phyloP scores from a whole-genome alignment of 2,329 filamentous ascomycete genomes.

The Boeremia lycopersici region DNA sequence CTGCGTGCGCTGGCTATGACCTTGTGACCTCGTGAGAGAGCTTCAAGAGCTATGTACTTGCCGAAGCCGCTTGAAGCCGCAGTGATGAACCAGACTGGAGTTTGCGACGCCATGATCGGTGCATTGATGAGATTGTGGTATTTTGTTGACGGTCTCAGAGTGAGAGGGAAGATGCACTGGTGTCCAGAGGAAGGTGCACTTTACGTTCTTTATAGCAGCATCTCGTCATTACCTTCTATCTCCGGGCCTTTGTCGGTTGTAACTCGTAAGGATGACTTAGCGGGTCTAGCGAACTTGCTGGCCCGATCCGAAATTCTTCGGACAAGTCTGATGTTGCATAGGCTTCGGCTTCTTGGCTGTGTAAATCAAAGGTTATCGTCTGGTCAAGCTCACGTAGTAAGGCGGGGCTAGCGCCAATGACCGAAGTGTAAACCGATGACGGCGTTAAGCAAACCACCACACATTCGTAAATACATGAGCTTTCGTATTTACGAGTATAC shows the following conservation, averaged over 20 bases:
- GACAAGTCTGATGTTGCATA: background rate
- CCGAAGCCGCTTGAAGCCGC: constrained; percentile 58
- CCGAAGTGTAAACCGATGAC: background rate
- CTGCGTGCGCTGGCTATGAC: constrained; percentile 58
- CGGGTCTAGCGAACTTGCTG: background rate
- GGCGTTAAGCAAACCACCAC: background rate
- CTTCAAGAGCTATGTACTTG: constrained; percentile 51
- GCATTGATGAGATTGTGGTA: background rate
- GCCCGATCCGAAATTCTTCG: constrained; percentile 2
- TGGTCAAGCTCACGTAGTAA: background rate
- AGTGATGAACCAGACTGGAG: constrained; percentile 57
- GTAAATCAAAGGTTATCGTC: background rate
- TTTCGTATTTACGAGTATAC: background rate
- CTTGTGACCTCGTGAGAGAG: constrained; percentile 52
- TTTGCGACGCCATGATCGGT: constrained; percentile 16
- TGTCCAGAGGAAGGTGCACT: background rate
- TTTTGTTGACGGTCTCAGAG: background rate
- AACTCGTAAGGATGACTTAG: too few species aligned
- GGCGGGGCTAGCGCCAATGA: background rate
- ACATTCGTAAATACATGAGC: background rate
- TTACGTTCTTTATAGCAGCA: background rate
- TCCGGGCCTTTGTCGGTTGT: too few species aligned
- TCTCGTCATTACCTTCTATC: too few species aligned
- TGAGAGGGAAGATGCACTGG: background rate
- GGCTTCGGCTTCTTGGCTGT: background rate